Evolutionary conservation across 176 grass and related monocot species (phyloP).

Genomic region (Canna indica): DNA sequence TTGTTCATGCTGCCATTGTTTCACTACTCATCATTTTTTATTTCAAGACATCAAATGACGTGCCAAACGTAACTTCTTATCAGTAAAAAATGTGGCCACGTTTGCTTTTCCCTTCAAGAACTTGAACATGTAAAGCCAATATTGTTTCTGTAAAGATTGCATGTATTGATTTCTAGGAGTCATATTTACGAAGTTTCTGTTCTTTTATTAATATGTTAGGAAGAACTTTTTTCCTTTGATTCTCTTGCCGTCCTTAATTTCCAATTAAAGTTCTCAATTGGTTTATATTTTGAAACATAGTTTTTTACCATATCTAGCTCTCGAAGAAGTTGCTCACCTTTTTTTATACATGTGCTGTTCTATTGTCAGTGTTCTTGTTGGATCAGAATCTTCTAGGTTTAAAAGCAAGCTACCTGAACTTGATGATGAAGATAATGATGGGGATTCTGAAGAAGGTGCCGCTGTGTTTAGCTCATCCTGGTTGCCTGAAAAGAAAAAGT

Average conservation of each 20-base stretch:
- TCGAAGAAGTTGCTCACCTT: not conserved
- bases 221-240: not conserved
- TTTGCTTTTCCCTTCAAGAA: not conserved
- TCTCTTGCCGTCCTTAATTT: not conserved
- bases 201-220: not conserved
- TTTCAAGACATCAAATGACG: not conserved
- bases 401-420: slow-evolving; percentile 43
- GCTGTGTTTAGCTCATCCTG: slow-evolving; percentile 60
- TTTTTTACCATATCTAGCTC: not conserved
- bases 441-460: slow-evolving; percentile 46
- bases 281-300: not conserved
- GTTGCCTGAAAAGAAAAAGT: slow-evolving; percentile 86
- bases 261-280: not conserved
- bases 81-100: not conserved
- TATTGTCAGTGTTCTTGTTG: slow-evolving; percentile 58
- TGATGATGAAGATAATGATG: slow-evolving; percentile 33
- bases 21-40: not conserved
- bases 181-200: not conserved
- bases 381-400: slow-evolving; percentile 58
- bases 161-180: not conserved
- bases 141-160: not conserved
- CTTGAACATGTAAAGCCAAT: too few relatives aligned
- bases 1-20: not conserved
- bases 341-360: slow-evolving; percentile 27
- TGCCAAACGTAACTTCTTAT: not conserved